These are phyloP conservation scores for Pythium chondricola DNA, from an alignment of 352 stramenopile genomes.

Conservation along the genomic window DNA sequence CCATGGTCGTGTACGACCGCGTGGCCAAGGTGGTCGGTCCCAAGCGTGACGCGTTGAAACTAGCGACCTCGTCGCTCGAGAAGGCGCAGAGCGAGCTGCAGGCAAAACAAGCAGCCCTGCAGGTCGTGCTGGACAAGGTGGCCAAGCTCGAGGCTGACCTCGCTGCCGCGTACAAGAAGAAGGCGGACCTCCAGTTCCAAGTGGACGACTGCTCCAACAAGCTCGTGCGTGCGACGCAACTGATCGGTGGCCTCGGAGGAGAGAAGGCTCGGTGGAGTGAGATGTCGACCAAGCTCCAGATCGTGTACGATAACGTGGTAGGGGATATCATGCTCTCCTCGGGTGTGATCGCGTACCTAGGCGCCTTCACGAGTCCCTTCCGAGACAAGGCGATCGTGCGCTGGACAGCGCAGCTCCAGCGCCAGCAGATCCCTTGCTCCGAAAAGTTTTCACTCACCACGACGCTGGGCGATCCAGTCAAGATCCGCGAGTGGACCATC, in stretches of 20 bases:
- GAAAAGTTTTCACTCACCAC: slow-evolving; percentile 72
- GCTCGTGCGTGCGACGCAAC: slow-evolving; percentile 85
- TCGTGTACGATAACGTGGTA: slow-evolving; percentile 88
- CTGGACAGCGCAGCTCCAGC: slow-evolving; percentile 65
- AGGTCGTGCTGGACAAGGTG: slow-evolving; percentile 91
- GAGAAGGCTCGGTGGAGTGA: slow-evolving; percentile 92
- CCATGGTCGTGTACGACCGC: slow-evolving; percentile 95
- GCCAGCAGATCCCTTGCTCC: slow-evolving; percentile 78
- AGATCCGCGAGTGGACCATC: slow-evolving; percentile 93
- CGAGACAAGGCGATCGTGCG: slow-evolving; percentile 83
- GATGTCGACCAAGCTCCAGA: slow-evolving; percentile 78
- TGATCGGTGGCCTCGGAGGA: slow-evolving; percentile 91
- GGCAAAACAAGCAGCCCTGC: slow-evolving; percentile 87
- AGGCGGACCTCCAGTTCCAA: slow-evolving; percentile 84
- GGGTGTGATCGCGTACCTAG: slow-evolving; percentile 93
- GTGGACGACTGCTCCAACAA: slow-evolving; percentile 93
- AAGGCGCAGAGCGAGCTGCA: slow-evolving; percentile 83
- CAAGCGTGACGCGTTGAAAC: slow-evolving; percentile 90
- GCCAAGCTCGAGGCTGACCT: slow-evolving; percentile 85
- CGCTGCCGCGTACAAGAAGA: slow-evolving; percentile 90
- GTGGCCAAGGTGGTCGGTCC: slow-evolving; percentile 91
- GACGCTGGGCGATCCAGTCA: slow-evolving; percentile 89
- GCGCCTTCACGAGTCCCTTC: slow-evolving; percentile 89
- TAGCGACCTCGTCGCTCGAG: slow-evolving; percentile 82
- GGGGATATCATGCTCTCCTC: slow-evolving; percentile 92